Evolutionary conservation across 257 asterid species (phyloP).

Genomic region (Plantago elongata): DNA sequence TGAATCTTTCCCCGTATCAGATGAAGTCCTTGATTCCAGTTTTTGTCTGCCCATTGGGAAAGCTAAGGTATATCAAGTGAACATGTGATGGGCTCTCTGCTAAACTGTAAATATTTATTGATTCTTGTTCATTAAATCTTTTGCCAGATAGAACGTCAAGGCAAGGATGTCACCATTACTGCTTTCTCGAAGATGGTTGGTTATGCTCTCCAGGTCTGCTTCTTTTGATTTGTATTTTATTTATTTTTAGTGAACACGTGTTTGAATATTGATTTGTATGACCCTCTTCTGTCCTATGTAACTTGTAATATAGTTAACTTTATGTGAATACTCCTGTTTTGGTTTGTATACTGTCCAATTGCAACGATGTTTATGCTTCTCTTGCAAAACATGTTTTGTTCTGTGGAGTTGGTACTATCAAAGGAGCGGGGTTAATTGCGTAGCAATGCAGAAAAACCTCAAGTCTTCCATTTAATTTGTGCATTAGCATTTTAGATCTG

Average conservation of each 20-base stretch:
- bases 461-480: no score
- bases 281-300: conserved; percentile 1
- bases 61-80: conserved; percentile 56
- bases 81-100: conserved; percentile 1
- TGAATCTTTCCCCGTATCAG: conserved; percentile 75
- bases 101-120: conserved; percentile 12
- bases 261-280: conserved; percentile 12
- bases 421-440: no score
- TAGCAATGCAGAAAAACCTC: no score
- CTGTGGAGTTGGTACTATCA: no score
- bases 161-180: conserved; percentile 71
- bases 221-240: neutral
- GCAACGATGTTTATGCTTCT: no score
- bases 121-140: conserved; percentile 12
- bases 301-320: neutral
- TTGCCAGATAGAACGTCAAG: conserved; percentile 71
- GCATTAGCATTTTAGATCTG: no score
- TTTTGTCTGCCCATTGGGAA: conserved; percentile 85
- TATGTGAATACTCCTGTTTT: no score
- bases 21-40: conserved; percentile 74
- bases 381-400: no score
- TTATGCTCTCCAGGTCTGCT: conserved; percentile 68
- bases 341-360: no score
- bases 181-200: conserved; percentile 97
- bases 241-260: conserved; percentile 13